These are phyloP conservation scores for Hanseniaspora taiwanica DNA, from an alignment of 805 yeast genomes.

Conservation along the genomic window DNA sequence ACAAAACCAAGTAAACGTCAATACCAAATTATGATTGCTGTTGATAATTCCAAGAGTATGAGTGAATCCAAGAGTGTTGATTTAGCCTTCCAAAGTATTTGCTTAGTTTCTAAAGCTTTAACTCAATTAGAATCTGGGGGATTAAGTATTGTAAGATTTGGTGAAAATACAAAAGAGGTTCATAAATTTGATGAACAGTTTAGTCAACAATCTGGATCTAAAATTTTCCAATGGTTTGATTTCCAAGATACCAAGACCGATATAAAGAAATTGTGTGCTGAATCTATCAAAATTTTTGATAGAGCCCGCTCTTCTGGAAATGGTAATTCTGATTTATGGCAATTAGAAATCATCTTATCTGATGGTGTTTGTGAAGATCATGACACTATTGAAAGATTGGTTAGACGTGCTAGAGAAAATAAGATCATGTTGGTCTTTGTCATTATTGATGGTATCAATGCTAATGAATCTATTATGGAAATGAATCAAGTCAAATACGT, in stretches of 20 bases:
- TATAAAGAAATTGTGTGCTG: conserved; percentile 55
- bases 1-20: conserved; percentile 96
- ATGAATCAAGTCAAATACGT: conserved; percentile 86
- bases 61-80: conserved; percentile 82
- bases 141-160: conserved; percentile 79
- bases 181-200: conserved; percentile 86
- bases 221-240: conserved; percentile 74
- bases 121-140: conserved; percentile 93
- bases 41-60: conserved; percentile 97
- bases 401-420: conserved; percentile 83
- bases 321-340: conserved; percentile 47
- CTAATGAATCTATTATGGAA: conserved; percentile 78
- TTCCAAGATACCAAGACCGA: conserved; percentile 85
- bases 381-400: conserved; percentile 64
- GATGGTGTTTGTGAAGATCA: conserved; percentile 98
- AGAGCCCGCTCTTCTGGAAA: conserved; percentile 37
- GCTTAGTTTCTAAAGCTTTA: conserved; percentile 84
- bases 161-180: conserved; percentile 68
- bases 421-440: conserved; percentile 92
- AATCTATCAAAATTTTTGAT: conserved; percentile 62
- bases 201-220: conserved; percentile 70
- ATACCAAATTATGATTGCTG: conserved; percentile 93
- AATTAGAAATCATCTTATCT: conserved; percentile 78
- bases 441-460: conserved; percentile 76
- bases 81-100: conserved; percentile 87